Evolutionary conservation across 2,329 filamentous ascomycete species (phyloP).

Genomic region (Trichoderma pleuroti): DNA sequence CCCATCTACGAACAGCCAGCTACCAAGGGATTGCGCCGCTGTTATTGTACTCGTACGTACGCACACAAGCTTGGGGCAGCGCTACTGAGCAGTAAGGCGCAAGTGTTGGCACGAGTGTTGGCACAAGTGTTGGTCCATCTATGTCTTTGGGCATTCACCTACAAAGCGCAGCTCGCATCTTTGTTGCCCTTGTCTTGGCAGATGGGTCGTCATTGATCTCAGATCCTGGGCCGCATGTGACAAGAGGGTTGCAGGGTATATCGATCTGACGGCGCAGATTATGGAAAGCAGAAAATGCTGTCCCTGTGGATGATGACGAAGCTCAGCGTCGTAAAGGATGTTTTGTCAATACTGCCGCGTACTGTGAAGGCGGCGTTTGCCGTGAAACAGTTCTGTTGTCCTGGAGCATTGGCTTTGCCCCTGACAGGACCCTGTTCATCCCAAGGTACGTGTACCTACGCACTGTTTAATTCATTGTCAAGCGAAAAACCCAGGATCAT

Average conservation of each 20-base stretch:
- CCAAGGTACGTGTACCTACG: not conserved
- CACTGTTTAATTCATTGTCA: not conserved
- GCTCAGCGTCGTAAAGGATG: not conserved
- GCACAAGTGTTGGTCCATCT: not conserved
- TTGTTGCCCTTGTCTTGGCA: not conserved
- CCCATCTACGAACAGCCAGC: not conserved
- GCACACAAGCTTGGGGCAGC: not conserved
- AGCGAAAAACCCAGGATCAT: not conserved
- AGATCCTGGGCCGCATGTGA: slow-evolving; percentile 7
- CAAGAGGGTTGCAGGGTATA: not conserved
- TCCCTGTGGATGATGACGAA: not conserved
- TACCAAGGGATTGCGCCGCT: not conserved
- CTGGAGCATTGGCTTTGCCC: not conserved
- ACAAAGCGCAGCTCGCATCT: not conserved
- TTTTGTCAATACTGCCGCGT: not conserved
- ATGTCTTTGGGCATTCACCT: not conserved
- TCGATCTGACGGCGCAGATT: not conserved
- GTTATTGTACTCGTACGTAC: not conserved
- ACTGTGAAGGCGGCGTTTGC: not conserved
- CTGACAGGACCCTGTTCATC: not conserved
- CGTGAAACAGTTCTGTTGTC: slow-evolving; percentile 1
- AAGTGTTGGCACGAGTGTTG: not conserved
- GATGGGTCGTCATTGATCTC: not conserved
- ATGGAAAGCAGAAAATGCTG: not conserved
- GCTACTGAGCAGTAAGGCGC: not conserved